Evolutionary conservation across 1,284 basidiomycete species (phyloP), one percentile per base, ranked within the genome.

Genomic region (Leccinum insolens): DNA sequence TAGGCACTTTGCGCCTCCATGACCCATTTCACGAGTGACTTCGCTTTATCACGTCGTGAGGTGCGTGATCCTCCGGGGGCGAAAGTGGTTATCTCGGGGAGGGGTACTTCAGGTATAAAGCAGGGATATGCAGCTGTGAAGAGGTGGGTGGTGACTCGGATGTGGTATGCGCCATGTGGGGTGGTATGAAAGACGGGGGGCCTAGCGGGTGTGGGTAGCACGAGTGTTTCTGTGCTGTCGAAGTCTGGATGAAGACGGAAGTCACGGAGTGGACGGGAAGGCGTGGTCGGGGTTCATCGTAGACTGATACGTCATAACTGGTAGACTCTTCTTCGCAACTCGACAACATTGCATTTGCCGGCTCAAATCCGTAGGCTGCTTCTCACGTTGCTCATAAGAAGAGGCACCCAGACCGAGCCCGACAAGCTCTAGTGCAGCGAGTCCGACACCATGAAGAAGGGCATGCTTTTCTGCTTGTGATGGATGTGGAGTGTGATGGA

Each of bases 121-220:
- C 92, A 84, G 3, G 92, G 86, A 73, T 86, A 86, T 0, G 90
- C 88, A 6, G 90, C 89, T 0, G 92, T 92, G n/a, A 93, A 78
- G 41, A 94, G 76, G 73, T 95, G 94, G 0, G 91, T 91, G 1
- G 86, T 86, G 5, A 84, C 41, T 44, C 41, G 41, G 37, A 37
- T 37, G 37, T 37, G 37, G 37, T 37, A 37, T 37, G 37, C 12
- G 37, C 37, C 37, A 37, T 75, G 62, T 11, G 58, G 1, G 34
- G 71, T 72, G 22, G 67, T 68, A 20, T 76, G 72, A 59, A 77
- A 77, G 46, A 69, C n/a, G 49, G 65, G 31, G 0, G 65, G 52
- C 49, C 78, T 74, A 14, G 65, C 61, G 41, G 69, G 73, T 34
- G 65, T 65, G 4, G 77, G 74, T n/a, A 77, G 49, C 9, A 44